Evolutionary conservation across 2,329 filamentous ascomycete genomes (phyloP).

Genomic region (Calonectria hongkongensis): DNA sequence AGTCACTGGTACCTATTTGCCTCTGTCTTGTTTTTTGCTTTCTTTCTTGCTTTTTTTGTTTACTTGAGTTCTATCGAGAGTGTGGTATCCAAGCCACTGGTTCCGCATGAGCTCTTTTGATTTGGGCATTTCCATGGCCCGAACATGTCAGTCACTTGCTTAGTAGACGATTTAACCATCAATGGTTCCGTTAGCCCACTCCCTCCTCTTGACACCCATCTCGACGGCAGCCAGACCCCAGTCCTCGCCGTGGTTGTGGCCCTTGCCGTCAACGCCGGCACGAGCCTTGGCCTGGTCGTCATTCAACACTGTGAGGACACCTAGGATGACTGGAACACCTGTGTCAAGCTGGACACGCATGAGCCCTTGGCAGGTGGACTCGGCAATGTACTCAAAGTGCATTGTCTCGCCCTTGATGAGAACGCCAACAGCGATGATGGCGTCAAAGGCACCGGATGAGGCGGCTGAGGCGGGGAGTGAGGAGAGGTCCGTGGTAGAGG

Average conservation of each 20-base stretch:
- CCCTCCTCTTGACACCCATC: conserved; percentile 89
- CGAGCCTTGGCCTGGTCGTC: conserved; percentile 92
- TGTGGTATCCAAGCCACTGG: conserved; percentile 31
- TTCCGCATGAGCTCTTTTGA: neutral
- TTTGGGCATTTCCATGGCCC: conserved; percentile 35
- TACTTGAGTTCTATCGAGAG: conserved; percentile 3
- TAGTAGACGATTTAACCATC: conserved; percentile 59
- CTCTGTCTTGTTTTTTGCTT: conserved; percentile 15
- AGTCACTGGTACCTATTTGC: conserved; percentile 32
- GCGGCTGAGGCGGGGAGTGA: conserved; percentile 64
- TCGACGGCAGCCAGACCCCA: conserved; percentile 97
- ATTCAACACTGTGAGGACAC: conserved; percentile 89
- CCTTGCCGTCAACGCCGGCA: conserved; percentile 80
- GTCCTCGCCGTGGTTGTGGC: conserved; percentile 97
- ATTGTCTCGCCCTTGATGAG: conserved; percentile 99
- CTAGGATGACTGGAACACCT: conserved; percentile 93
- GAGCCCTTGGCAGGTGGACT: conserved; percentile 90
- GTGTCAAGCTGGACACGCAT: conserved; percentile 96
- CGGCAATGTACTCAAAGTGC: conserved; percentile 99
- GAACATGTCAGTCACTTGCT: neutral
- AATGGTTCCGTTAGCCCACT: conserved; percentile 84
- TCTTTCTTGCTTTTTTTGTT: conserved; percentile 24
- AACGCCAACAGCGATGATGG: conserved; percentile 95
- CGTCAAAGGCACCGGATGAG: conserved; percentile 84
- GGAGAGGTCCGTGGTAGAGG: conserved; percentile 80